Conservation (phyloP, 257 asterid species). For the Fraxinus cuspidata region DNA sequence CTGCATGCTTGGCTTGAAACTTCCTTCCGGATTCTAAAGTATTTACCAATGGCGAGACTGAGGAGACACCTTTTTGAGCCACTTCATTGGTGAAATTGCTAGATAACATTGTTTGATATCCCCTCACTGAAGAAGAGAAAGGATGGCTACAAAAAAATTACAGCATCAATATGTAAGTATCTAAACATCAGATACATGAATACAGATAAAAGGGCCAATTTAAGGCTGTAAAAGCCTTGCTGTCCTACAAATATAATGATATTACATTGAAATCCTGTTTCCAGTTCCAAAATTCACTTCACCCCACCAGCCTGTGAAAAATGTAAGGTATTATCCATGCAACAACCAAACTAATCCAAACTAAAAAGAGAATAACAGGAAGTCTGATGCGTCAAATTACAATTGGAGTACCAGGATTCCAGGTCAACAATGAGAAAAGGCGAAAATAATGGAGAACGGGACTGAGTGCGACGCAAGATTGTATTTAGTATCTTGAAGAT, state of each 20-base stretch:
- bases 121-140: constrained; percentile 39
- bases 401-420: not conserved
- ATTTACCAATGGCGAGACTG: constrained; percentile 31
- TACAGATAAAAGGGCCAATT: not conserved
- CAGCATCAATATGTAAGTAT: constrained; percentile 1
- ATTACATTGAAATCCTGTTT: not conserved
- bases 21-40: constrained; percentile 47
- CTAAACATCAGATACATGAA: not conserved
- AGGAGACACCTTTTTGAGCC: constrained; percentile 40
- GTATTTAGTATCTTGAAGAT: not conserved
- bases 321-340: not conserved
- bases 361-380: not conserved
- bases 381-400: not conserved
- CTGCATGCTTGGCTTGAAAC: constrained; percentile 44
- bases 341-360: not conserved
- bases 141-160: constrained; percentile 46
- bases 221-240: not conserved
- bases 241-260: not conserved
- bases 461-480: not conserved
- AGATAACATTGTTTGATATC: constrained; percentile 44
- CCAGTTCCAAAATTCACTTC: not conserved
- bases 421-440: not conserved
- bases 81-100: constrained; percentile 33
- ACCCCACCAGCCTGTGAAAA: not conserved
- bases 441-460: not conserved